Base-by-base conservation (phyloP, 164 flowering plant species). In the Hamamelis virginiana region DNA sequence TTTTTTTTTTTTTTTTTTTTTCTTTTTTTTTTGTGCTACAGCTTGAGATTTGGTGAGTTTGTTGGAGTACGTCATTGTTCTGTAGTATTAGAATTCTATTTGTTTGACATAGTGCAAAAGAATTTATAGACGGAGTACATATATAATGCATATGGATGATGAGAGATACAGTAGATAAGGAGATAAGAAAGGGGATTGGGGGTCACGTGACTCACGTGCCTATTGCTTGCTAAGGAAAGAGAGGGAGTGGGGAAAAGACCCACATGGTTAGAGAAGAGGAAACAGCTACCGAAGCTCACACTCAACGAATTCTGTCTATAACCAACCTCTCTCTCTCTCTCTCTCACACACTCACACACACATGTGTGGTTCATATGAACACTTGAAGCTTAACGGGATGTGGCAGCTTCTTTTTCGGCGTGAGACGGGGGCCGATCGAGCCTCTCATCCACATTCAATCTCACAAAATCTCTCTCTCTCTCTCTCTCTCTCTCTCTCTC, bases 331-430 rank as follows among this genome's bases (percentile, higher is more conserved):
- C 63, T 28, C 45, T 27, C 10, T 27, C 63, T 33, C 21, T 59
- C 43, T 55, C 15, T 33, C 6, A 33, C n/a, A 6, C 41, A 2
- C 41, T 33, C 2, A 33, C 41, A 6, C 41, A 2, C 41, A 2
- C 2, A 33, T 6, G 1, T 47, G 50, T 47, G 50, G 13, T 47
- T 15, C 15, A 55, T 19, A 9, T 11, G 58, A 55, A 22, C 23
- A 52, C 62, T 46, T n/a, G 64, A 69, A 62, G 57, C 15, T 12
- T 13, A 50, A 57, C 56, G 23, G 26, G 58, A 38, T 18, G 18
- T 48, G 51, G 65, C 76, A 69, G 72, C 76, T 45, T 22, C 65
- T 74, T 74, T 64, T 57, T 65, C 69, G 72, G 76, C 76, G 72
- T 74, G 72, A 65, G 64, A 50, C 8, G 53, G 60, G 76, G 69